Conservation (phyloP, 305 asterid species). For the Withania somnifera region DNA sequence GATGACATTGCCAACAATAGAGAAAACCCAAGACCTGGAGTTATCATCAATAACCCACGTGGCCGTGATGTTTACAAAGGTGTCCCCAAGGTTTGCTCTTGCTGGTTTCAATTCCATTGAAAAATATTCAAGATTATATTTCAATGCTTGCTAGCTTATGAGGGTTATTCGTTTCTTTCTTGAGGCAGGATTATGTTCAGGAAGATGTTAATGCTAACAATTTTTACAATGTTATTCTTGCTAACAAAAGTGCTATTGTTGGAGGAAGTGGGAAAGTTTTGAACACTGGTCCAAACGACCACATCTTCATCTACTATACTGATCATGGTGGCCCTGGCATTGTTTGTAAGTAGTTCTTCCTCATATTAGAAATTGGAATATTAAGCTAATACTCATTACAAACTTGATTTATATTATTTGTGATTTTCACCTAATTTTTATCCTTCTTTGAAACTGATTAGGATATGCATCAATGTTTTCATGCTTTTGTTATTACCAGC, state of each 20-base stretch:
- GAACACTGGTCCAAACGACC: constrained; percentile 25
- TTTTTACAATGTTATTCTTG: constrained; percentile 27
- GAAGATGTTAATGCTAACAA: constrained; percentile 15
- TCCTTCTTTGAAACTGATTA: background rate
- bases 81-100: constrained; percentile 44
- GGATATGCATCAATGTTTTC: background rate
- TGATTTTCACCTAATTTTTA: background rate
- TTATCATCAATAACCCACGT: constrained; percentile 26
- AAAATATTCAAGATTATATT: too few relatives aligned
- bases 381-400: background rate
- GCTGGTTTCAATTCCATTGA: constrained; percentile 10
- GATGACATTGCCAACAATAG: constrained; percentile 25
- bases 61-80: constrained; percentile 32
- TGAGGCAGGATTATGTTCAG: constrained; percentile 41
- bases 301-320: constrained; percentile 24
- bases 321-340: constrained; percentile 34
- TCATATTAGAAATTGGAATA: background rate
- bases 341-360: constrained; percentile 12
- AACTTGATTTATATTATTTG: background rate
- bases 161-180: constrained; percentile 5
- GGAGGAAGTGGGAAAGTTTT: constrained; percentile 42
- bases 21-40: constrained; percentile 31
- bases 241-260: constrained; percentile 16
- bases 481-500: constrained; percentile 6
- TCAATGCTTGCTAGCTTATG: constrained; percentile 2